Base-by-base conservation (phyloP, 106 monocot genomes). In the Chionographis japonica region DNA sequence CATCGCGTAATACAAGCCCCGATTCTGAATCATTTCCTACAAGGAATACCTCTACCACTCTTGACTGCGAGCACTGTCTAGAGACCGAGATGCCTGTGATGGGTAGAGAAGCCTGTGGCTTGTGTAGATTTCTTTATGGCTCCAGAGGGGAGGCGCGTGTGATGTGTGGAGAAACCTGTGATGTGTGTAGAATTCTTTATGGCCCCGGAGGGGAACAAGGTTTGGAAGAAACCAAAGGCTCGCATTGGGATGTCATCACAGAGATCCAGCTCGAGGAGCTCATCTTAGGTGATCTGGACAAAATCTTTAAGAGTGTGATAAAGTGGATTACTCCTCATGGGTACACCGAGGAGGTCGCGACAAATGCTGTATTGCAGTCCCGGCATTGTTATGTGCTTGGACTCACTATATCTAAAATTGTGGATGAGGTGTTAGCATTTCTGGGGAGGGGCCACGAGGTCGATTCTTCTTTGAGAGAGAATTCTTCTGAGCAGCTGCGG, bases 241-340 rank as follows among this genome's bases (percentile, higher is more conserved):
- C n/a, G n/a, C n/a, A 86, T 60, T 97, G 95, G 95, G 80, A 58
- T 68, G 80, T 68, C 14, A n/a, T 41, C 7, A 75, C 78, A 1
- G 92, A 92, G 73, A 56, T 77, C 12, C 71, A 84, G 62, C 89
- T 97, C 40, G 83, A 97, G 77, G 89, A 91, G 50, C 71, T 89
- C 41, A 66, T 87, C 10, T 66, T 92, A 37, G 77, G 49, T 46
- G 82, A 84, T 53, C 71, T 97, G 59, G 84, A 84, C 40, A 60
- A 61, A 49, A 82, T 83, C 37, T 87, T 89, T 62, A 86, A 67
- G 64, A 75, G 63, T 39, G 89, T 91, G 2, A 83, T 97, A 17
- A 80, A 54, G 54, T 54, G 54, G 55, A 84, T 97, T 37, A 63
- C 66, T 55, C 62, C 82, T 17, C 58, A 75, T 78, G 95, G 95